Evolutionary conservation across 1,284 basidiomycete species (phyloP).

Genomic region (Boletus mariae): DNA sequence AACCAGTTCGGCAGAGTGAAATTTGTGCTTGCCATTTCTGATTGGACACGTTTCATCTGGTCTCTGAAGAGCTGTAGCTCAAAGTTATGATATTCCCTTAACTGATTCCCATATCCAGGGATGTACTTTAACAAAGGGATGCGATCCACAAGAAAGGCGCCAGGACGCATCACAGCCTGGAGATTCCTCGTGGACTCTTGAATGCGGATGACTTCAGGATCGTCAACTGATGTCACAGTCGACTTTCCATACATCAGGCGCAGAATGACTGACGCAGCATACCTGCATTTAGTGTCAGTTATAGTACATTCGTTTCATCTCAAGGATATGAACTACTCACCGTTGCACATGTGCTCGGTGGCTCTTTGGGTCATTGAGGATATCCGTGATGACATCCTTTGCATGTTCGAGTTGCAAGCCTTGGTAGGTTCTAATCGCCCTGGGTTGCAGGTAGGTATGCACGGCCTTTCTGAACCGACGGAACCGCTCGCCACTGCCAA

Average conservation of each 20-base stretch:
- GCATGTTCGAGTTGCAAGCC: conserved; percentile 36
- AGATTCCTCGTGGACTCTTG: conserved; percentile 47
- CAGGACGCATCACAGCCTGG: conserved; percentile 49
- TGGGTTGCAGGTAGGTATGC: conserved; percentile 39
- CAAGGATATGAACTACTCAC: conserved; percentile 16
- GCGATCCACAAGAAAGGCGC: conserved; percentile 55
- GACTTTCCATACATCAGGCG: conserved; percentile 62
- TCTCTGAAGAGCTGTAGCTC: conserved; percentile 53
- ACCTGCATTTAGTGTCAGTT: conserved; percentile 37
- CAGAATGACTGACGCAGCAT: conserved; percentile 61
- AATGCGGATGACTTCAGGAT: conserved; percentile 56
- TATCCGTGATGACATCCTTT: conserved; percentile 36
- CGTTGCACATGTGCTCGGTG: conserved; percentile 34
- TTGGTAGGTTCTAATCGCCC: conserved; percentile 31
- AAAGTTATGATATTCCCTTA: conserved; percentile 45
- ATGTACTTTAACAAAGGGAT: conserved; percentile 50
- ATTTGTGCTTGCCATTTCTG: conserved; percentile 38
- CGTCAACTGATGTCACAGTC: conserved; percentile 45
- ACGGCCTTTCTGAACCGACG: conserved; percentile 33
- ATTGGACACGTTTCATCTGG: conserved; percentile 44
- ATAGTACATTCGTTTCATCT: not conserved
- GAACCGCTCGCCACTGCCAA: conserved; percentile 24
- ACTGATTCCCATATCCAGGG: conserved; percentile 11
- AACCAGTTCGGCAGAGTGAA: not conserved
- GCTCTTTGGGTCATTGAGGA: conserved; percentile 35